Conservation (phyloP, 2,329 filamentous ascomycete genomes). For the Pleoardoris graminearum region DNA sequence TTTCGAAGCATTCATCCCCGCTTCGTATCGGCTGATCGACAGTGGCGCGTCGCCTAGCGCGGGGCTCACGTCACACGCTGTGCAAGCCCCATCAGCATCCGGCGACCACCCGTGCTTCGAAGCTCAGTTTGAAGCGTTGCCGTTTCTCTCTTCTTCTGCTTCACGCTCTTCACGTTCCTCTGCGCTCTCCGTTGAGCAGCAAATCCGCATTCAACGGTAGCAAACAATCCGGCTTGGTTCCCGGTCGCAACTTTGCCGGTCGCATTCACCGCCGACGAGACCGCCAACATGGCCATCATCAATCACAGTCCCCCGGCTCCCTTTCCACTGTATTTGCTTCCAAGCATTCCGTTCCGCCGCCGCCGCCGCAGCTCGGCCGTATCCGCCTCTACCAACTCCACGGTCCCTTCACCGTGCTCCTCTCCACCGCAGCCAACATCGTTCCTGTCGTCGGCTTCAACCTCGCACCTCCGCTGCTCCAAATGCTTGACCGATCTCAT, state of each 20-base stretch:
- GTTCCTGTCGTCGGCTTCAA: conserved; percentile 39
- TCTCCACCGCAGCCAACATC: conserved; percentile 29
- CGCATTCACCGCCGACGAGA: conserved; percentile 9
- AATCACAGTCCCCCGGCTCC: conserved; percentile 40
- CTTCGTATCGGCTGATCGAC: conserved; percentile 12
- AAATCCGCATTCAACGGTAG: neutral
- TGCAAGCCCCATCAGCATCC: conserved; percentile 8
- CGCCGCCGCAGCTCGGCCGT: conserved; percentile 46
- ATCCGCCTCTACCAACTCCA: conserved; percentile 28
- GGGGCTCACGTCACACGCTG: conserved; percentile 26
- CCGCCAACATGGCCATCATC: neutral
- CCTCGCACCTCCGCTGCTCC: conserved; percentile 61
- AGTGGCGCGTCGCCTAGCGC: conserved; percentile 21
- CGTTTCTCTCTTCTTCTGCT: conserved; percentile 1
- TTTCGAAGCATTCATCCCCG: too few relatives aligned
- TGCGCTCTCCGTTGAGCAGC: conserved; percentile 10
- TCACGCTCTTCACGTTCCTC: neutral
- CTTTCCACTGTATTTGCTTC: conserved; percentile 46
- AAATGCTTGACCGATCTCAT: conserved; percentile 63
- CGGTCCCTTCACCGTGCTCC: conserved; percentile 23
- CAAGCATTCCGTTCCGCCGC: conserved; percentile 45
- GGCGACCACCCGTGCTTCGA: conserved; percentile 5
- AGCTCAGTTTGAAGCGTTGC: conserved; percentile 12
- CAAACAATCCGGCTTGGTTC: neutral
- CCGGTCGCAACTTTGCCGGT: neutral